Evolutionary conservation across 257 asterid genomes (phyloP).

Genomic region (Solanum chiquidenum): DNA sequence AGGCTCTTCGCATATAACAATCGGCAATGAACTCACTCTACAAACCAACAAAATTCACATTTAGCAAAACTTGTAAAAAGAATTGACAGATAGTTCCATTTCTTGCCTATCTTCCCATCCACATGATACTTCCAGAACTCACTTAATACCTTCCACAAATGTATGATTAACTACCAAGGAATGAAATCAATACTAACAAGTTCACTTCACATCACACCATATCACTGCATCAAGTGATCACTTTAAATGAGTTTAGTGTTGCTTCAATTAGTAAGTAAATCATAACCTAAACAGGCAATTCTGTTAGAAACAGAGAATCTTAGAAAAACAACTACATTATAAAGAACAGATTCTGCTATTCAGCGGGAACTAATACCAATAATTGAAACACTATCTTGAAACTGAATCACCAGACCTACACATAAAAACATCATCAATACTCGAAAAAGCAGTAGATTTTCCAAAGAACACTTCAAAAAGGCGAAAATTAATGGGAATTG

Average conservation of each 20-base stretch:
- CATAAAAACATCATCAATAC: background rate
- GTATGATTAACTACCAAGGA: background rate
- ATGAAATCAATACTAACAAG: background rate
- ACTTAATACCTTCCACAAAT: background rate
- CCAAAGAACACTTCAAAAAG: background rate
- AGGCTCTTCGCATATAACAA: constrained; percentile 82
- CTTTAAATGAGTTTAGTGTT: background rate
- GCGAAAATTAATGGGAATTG: background rate
- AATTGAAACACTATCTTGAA: background rate
- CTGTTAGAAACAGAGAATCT: background rate
- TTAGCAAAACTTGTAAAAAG: background rate
- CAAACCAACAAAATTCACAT: constrained; percentile 4
- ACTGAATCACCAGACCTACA: background rate
- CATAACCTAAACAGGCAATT: background rate
- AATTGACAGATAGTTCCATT: background rate
- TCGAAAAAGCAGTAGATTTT: background rate
- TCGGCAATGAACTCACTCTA: constrained; percentile 97
- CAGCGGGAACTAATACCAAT: background rate
- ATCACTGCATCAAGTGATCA: background rate
- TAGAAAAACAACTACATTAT: background rate
- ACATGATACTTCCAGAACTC: background rate
- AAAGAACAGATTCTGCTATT: background rate
- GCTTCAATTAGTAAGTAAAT: background rate
- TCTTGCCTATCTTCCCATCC: background rate
- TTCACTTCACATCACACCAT: background rate